A percentile compares a stretch with the other conserved stretches of the same genome.
Conservation (phyloP, 129 eudicot species). For the Centella asiatica region DNA sequence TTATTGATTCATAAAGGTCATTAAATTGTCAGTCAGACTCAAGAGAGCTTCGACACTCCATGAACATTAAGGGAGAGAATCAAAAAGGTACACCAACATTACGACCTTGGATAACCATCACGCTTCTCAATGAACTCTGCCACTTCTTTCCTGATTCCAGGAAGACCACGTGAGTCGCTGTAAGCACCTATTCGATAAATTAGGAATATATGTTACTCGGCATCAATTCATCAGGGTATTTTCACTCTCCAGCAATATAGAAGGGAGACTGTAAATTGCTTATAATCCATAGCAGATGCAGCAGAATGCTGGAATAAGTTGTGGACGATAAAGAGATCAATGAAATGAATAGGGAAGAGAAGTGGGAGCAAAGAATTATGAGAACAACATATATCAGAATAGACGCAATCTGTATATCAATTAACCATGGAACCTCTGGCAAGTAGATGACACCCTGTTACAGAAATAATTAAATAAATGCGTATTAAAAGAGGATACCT, state of each 20-base stretch:
- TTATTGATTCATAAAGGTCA: slow-evolving; percentile 14
- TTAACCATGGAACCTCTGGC: neutral
- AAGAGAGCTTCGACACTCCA: neutral
- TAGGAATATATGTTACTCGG: slow-evolving; percentile 4
- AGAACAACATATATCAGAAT: neutral
- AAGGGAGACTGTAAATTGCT: neutral
- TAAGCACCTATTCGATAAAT: slow-evolving; percentile 64
- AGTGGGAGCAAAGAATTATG: neutral
- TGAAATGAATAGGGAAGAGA: neutral
- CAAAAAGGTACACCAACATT: neutral
- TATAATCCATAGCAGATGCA: neutral
- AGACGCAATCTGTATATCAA: neutral
- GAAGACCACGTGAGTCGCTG: slow-evolving; percentile 93
- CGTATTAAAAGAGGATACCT: slow-evolving; percentile 38
- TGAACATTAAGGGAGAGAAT: slow-evolving; percentile 5
- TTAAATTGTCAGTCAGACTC: neutral
- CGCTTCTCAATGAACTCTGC: slow-evolving; percentile 91
- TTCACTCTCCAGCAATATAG: neutral
- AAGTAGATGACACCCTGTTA: neutral
- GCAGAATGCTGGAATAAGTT: neutral
- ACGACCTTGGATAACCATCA: slow-evolving; percentile 94
- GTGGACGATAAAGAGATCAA: neutral
- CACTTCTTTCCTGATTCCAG: slow-evolving; percentile 92
- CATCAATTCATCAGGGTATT: neutral
- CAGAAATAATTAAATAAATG: neutral